Evolutionary conservation across 495 filamentous ascomycete genomes (phyloP), one percentile per base, ranked within the genome.

Genomic region (Penicillium angulare): DNA sequence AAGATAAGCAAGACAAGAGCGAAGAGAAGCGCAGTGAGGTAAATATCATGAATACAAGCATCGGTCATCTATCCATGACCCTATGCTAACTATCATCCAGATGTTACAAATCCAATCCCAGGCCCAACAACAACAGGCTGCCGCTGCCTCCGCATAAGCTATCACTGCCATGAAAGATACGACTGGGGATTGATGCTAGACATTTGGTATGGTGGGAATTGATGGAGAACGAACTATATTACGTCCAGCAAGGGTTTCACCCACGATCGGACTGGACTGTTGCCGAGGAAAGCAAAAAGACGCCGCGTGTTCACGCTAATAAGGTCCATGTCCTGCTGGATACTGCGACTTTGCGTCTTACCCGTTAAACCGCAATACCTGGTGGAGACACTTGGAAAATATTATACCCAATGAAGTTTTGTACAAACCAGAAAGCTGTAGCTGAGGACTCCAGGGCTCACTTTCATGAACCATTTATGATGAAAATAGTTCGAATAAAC

Each of bases 11-110:
- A 60, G 82, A 80, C 15, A 91, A 89, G 71, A 84, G 86, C 49
- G 92, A 97, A 63, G 83, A 81, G 59, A 88, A 89, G 71, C 92
- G 86, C 60, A 73, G 77, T 38, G 83, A 90, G 74, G 86, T 87
- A 61, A 61, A 49, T 20, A 36, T 8, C 16, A 9, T 3, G 20
- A 20, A 24, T 34, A 24, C 16, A 34, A n/a, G n/a, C n/a, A n/a
- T 13, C 16, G 17, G 33, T 40, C 12, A 12, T 26, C 29, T 34
- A 5, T n/a, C n/a, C n/a, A 38, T 36, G 20, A 13, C 13, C 23
- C 23, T 41, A 49, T 52, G 42, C 56, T 69, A 26, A 72, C 42
- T 16, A 10, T 44, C 31, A 24, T n/a, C 12, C 48, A 77, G 73
- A 65, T 77, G 51, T 55, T 77, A 36, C 71, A 74, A 60, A 66